These are phyloP conservation scores for Starmerella bombicola DNA, from an alignment of 805 yeast species.

Conservation along the genomic window DNA sequence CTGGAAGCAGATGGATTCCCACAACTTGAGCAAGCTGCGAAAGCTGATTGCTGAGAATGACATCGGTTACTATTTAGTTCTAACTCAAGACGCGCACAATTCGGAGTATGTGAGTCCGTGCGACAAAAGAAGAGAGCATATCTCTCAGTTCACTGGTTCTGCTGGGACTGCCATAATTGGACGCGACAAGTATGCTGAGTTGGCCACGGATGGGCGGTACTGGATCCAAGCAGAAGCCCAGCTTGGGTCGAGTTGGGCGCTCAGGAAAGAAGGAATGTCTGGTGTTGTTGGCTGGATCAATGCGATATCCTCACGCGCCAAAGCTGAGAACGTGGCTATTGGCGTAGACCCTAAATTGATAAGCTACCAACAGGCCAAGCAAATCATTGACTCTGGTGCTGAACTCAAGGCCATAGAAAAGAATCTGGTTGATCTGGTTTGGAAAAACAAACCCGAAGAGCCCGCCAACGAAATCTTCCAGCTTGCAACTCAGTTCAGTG, in stretches of 20 bases:
- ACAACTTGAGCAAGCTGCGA: conserved; percentile 11
- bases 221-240: conserved; percentile 82
- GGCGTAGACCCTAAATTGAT: conserved; percentile 78
- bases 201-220: conserved; percentile 91
- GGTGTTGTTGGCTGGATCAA: conserved; percentile 68
- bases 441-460: conserved; percentile 61
- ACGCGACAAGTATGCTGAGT: conserved; percentile 45
- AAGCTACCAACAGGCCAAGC: conserved; percentile 29
- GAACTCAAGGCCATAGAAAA: conserved; percentile 40
- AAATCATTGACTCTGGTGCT: conserved; percentile 28
- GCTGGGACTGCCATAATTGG: conserved; percentile 89
- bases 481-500: conserved; percentile 46
- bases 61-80: conserved; percentile 62
- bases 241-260: conserved; percentile 63
- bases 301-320: conserved; percentile 52
- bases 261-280: conserved; percentile 68
- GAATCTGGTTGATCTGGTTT: conserved; percentile 64
- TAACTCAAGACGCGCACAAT: conserved; percentile 89
- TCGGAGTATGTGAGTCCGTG: conserved; percentile 74
- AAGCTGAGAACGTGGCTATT: conserved; percentile 39
- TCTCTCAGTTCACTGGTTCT: conserved; percentile 79
- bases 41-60: conserved; percentile 44
- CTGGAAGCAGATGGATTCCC: too few relatives aligned
- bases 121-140: conserved; percentile 72
- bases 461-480: conserved; percentile 39